Evolutionary conservation across 148 eudicot genomes (phyloP).

Genomic region (Camellia sinensis): DNA sequence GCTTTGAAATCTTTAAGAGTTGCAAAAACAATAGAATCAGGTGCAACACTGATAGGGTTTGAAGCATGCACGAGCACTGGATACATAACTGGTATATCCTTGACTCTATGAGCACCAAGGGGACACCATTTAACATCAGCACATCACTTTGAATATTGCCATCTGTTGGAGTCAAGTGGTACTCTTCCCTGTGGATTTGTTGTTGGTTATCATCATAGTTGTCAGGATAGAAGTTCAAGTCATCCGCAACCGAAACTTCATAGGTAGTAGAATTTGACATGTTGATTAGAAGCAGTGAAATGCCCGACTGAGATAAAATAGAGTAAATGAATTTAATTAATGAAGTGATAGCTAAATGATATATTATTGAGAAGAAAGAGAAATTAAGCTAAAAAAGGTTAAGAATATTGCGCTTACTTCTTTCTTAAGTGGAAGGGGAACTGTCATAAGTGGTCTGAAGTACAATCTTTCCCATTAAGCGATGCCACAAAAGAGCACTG

Average conservation of each 20-base stretch:
- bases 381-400: neutral
- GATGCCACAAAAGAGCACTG: constrained; percentile 60
- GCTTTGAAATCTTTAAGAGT: constrained; percentile 31
- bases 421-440: constrained; percentile 38
- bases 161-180: constrained; percentile 54
- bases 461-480: constrained; percentile 47
- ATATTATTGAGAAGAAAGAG: neutral
- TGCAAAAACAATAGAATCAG: constrained; percentile 46
- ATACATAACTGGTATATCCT: constrained; percentile 43
- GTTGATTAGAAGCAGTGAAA: constrained; percentile 51
- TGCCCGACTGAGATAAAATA: constrained; percentile 28
- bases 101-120: constrained; percentile 33
- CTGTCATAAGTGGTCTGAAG: constrained; percentile 28
- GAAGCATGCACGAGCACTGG: constrained; percentile 33
- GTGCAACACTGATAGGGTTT: constrained; percentile 26
- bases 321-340: neutral
- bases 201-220: neutral
- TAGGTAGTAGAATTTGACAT: constrained; percentile 50
- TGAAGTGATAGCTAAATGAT: neutral
- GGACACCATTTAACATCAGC: constrained; percentile 43
- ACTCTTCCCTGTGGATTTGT: constrained; percentile 43
- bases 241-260: constrained; percentile 28
- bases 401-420: constrained; percentile 24
- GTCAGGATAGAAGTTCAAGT: constrained; percentile 27
- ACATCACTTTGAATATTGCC: constrained; percentile 50